These are phyloP conservation scores for Nephelium lappaceum DNA, from an alignment of 345 rosid species.

Conservation along the genomic window DNA sequence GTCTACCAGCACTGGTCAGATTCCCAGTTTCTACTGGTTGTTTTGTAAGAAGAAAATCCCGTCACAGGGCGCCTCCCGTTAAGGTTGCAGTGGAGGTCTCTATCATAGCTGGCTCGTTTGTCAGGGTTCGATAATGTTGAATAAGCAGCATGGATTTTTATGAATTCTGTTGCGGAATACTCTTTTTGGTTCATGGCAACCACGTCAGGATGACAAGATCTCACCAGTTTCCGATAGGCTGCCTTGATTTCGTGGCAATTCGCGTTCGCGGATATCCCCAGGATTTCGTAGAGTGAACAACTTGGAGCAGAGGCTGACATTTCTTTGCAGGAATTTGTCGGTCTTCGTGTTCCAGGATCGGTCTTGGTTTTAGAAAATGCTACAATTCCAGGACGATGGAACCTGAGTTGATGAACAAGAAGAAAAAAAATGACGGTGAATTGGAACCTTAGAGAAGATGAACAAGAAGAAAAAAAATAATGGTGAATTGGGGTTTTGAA, in stretches of 20 bases:
- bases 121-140: constrained; percentile 56
- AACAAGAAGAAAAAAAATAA: too few species aligned
- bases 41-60: constrained; percentile 27
- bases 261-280: constrained; percentile 52
- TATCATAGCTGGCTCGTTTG: constrained; percentile 55
- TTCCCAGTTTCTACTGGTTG: constrained; percentile 51
- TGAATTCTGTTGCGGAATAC: constrained; percentile 46
- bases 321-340: background rate
- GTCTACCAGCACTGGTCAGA: constrained; percentile 84
- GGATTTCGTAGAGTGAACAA: constrained; percentile 49
- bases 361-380: background rate
- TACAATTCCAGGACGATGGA: background rate
- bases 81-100: constrained; percentile 25
- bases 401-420: too few species aligned
- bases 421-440: too few species aligned
- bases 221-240: constrained; percentile 60
- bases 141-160: constrained; percentile 56
- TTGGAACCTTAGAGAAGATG: too few species aligned
- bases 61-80: constrained; percentile 20
- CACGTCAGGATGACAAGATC: constrained; percentile 62
- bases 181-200: constrained; percentile 45
- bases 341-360: background rate
- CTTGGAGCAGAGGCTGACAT: constrained; percentile 26
- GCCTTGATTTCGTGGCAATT: constrained; percentile 47
- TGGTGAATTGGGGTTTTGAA: background rate